A percentile compares a stretch with the other conserved stretches of the same genome.
Conservation (phyloP, 352 stramenopile species). For the Pythium brachiatum region DNA sequence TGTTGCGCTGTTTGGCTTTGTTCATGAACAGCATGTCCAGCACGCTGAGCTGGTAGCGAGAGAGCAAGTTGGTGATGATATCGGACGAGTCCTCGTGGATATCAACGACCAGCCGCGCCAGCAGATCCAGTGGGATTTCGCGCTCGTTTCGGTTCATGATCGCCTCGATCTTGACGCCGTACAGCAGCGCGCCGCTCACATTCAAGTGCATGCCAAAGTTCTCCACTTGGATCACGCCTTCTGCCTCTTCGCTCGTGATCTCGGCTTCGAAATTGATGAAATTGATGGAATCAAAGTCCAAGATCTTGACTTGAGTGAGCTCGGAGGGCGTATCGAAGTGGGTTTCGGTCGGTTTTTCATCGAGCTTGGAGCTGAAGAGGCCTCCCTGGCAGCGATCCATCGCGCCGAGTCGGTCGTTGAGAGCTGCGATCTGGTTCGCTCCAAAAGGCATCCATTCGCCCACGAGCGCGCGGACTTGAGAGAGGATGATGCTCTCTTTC, state of each 20-base stretch:
- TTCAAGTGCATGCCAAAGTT: conserved; percentile 93
- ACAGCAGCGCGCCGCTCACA: conserved; percentile 70
- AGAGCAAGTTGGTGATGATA: conserved; percentile 95
- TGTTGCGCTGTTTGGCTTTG: conserved; percentile 92
- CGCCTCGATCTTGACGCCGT: conserved; percentile 92
- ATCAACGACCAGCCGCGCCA: conserved; percentile 95
- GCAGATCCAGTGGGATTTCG: conserved; percentile 94
- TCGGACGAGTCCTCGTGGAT: conserved; percentile 95
- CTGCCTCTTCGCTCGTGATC: conserved; percentile 95
- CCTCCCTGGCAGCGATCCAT: conserved; percentile 96
- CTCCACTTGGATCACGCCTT: conserved; percentile 94
- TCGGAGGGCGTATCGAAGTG: conserved; percentile 89
- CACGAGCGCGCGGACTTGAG: conserved; percentile 95
- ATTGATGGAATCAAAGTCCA: conserved; percentile 96
- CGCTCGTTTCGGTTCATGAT: conserved; percentile 96
- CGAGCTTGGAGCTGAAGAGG: conserved; percentile 94
- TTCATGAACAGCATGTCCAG: conserved; percentile 96
- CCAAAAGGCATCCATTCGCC: conserved; percentile 98
- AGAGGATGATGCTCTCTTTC: conserved; percentile 94
- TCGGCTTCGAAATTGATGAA: conserved; percentile 99
- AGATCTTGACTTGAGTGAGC: conserved; percentile 95
- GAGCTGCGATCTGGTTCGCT: conserved; percentile 95
- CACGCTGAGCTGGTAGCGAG: conserved; percentile 93
- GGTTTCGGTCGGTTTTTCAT: conserved; percentile 79
- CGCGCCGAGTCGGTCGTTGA: conserved; percentile 95